Conservation (phyloP, 1,139 yeast species). For the Yamadazyma kanchanaburiensis region DNA sequence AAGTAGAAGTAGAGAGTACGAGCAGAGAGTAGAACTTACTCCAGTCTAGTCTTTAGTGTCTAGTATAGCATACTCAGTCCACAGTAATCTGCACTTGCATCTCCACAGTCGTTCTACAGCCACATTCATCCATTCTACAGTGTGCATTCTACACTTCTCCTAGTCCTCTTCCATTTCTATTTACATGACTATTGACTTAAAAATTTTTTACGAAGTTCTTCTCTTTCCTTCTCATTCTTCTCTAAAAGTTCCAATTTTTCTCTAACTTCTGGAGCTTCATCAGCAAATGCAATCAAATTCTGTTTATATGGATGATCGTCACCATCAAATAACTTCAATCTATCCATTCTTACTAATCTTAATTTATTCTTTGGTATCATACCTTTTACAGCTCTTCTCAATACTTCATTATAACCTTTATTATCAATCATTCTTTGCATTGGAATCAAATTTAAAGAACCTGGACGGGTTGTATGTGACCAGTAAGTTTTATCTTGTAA, state of each 20-base stretch:
- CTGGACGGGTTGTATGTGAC: constrained; percentile 89
- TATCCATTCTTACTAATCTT: constrained; percentile 73
- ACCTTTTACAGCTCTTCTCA: constrained; percentile 85
- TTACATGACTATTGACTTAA: constrained; percentile 21
- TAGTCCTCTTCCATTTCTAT: constrained; percentile 7
- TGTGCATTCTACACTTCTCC: too few species aligned
- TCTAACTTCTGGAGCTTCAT: constrained; percentile 59
- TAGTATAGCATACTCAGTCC: too few species aligned
- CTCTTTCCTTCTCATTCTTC: constrained; percentile 30
- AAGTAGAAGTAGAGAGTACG: too few species aligned
- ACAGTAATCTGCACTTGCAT: too few species aligned
- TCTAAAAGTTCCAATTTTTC: constrained; percentile 39
- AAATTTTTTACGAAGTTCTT: constrained; percentile 34
- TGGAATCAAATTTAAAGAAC: constrained; percentile 77
- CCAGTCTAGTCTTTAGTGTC: too few species aligned
- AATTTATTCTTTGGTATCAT: constrained; percentile 93
- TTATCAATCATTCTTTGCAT: constrained; percentile 76
- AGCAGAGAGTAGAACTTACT: too few species aligned
- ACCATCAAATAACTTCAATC: constrained; percentile 86
- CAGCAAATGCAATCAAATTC: constrained; percentile 84
- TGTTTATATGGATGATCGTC: constrained; percentile 82
- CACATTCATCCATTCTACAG: too few species aligned
- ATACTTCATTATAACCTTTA: constrained; percentile 81
- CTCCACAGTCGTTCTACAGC: too few species aligned
- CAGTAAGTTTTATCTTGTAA: constrained; percentile 82